Evolutionary conservation across 2,329 filamentous ascomycete genomes (phyloP), one percentile per base, ranked within the genome.

Genomic region (Epichloe gansuensis): DNA sequence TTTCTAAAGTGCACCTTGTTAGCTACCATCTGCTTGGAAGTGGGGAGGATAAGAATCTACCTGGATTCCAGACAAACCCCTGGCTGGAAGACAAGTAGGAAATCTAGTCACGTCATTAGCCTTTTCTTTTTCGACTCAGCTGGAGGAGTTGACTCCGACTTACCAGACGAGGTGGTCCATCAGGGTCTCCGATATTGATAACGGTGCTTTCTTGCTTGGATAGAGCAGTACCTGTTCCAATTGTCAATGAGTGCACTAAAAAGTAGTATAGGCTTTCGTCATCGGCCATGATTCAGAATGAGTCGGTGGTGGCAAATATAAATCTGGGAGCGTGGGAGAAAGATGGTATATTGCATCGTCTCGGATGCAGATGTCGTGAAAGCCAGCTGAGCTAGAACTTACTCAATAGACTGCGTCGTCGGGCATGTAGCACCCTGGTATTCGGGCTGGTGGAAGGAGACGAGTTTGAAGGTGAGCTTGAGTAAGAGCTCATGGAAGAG

Each of bases 11-110:
- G 44, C 21, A 17, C 7, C 2, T 15, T n/a, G 31, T 54, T 34
- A 52, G 55, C 58, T 35, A 59, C 52, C n/a, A 5, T 23, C 34
- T n/a, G 50, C 42, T 42, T 23, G 7, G 23, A 6, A 31, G 13
- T 39, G 17, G 8, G 15, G 25, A 34, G 23, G 12, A 21, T 17
- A 31, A 6, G 17, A 25, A 59, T 69, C 50, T 71, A 85, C 82
- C 83, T 67, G 86, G 86, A 67, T 91, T 91, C 86, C 86, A 91
- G 56, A 83, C 81, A 63, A 89, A 91, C 53, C 86, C 86, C 69
- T 91, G 86, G 62, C 82, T 86, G 5, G 83, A 85, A 56, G 86
- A 83, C 49, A 91, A 80, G 65, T 88, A 91, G 23, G 85, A 87
- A 58, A 91, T 88, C 85, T 89, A 59, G 13, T 3, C 9, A n/a